Conservation (phyloP, 164 flowering plant species). For the Vitis rotundifolia region DNA sequence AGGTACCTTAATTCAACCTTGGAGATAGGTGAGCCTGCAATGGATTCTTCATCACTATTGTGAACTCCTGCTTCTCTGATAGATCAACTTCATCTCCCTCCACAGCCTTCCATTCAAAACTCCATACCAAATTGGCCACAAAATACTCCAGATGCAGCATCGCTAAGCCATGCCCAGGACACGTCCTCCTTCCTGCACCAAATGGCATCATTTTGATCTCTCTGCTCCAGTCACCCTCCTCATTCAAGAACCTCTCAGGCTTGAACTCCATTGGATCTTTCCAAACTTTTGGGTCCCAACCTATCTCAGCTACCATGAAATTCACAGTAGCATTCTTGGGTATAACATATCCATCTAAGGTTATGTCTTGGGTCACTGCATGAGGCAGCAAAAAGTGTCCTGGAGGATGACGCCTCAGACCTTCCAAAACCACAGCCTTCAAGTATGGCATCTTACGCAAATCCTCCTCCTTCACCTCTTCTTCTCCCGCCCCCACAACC, state of each 20-base stretch:
- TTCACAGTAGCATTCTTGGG: slow-evolving; percentile 33
- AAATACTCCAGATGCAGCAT: slow-evolving; percentile 33
- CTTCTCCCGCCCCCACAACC: slow-evolving; percentile 7
- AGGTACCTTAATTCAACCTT: too few species aligned
- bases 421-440: slow-evolving; percentile 41
- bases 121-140: slow-evolving; percentile 33
- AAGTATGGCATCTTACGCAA: background rate
- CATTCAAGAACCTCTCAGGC: slow-evolving; percentile 42
- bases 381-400: slow-evolving; percentile 38
- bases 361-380: slow-evolving; percentile 25
- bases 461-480: slow-evolving; percentile 13
- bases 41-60: too few species aligned
- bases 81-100: slow-evolving; percentile 4
- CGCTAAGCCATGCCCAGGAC: slow-evolving; percentile 27
- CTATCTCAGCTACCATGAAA: slow-evolving; percentile 39
- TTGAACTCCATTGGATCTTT: slow-evolving; percentile 39
- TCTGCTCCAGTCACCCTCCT: slow-evolving; percentile 27
- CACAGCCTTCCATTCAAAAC: slow-evolving; percentile 40
- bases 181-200: slow-evolving; percentile 45
- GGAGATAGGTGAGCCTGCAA: too few species aligned
- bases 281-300: slow-evolving; percentile 3
- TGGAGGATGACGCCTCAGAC: slow-evolving; percentile 41
- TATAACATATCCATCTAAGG: slow-evolving; percentile 22
- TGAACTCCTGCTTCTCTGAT: slow-evolving; percentile 4
- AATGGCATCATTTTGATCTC: slow-evolving; percentile 64